Conservation (phyloP, 331 rosid species). For the Telfairia occidentalis region DNA sequence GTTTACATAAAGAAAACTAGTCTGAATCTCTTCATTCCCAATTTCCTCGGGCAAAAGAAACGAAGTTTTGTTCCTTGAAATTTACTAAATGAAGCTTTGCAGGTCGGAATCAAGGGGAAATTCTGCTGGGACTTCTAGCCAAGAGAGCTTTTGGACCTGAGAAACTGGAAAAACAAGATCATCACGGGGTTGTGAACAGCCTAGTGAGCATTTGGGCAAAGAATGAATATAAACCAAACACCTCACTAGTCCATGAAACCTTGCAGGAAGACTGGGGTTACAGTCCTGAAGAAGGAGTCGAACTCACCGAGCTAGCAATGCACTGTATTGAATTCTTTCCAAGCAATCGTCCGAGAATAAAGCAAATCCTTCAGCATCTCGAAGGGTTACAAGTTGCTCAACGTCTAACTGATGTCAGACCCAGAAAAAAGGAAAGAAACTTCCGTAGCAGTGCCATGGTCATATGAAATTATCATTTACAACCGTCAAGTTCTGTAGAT, state of each 20-base stretch:
- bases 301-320: constrained; percentile 39
- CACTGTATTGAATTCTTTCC: constrained; percentile 59
- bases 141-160: constrained; percentile 19
- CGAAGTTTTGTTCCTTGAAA: neutral
- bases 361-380: constrained; percentile 21
- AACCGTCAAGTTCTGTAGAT: neutral
- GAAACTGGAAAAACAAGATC: constrained; percentile 16
- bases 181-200: constrained; percentile 8
- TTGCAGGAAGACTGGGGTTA: constrained; percentile 48
- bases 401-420: constrained; percentile 35
- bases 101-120: constrained; percentile 31
- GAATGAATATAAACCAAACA: constrained; percentile 39
- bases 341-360: constrained; percentile 43
- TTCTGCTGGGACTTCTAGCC: constrained; percentile 42
- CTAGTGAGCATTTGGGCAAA: constrained; percentile 51
- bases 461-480: neutral
- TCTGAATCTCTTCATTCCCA: neutral
- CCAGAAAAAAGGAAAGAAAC: constrained; percentile 40
- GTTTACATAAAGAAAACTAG: neutral
- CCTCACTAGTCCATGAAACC: constrained; percentile 35
- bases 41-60: neutral
- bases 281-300: constrained; percentile 29
- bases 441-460: neutral
- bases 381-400: constrained; percentile 26
- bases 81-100: neutral